phyloP scores from a whole-genome alignment of 371 early-diverging fungal species.

The Amoeboradix gromovi region DNA sequence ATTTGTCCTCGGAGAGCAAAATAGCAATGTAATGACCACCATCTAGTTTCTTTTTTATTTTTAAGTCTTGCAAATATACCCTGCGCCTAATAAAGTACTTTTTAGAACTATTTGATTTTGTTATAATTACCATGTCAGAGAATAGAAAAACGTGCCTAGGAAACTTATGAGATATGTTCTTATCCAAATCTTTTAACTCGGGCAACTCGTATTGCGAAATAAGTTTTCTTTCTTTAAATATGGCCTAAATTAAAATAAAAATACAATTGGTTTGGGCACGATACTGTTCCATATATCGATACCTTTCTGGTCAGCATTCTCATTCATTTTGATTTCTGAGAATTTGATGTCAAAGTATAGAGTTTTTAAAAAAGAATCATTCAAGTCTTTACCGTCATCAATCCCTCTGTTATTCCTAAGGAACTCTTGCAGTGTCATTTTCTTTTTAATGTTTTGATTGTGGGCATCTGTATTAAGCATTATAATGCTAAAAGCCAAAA shows the following conservation, averaged over 20 bases:
- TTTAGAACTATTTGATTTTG: background rate
- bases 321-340: conserved; percentile 5
- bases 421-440: conserved; percentile 5
- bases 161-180: background rate
- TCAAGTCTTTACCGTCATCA: conserved; percentile 3
- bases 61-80: background rate
- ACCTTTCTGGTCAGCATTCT: background rate
- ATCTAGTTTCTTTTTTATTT: background rate
- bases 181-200: background rate
- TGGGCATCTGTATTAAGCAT: conserved; percentile 9
- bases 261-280: background rate
- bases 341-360: conserved; percentile 3
- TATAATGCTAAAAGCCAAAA: conserved; percentile 5
- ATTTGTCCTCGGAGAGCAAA: background rate
- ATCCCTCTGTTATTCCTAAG: conserved; percentile 6
- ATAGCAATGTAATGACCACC: background rate
- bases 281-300: background rate
- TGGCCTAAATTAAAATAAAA: background rate
- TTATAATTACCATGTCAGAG: background rate
- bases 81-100: background rate
- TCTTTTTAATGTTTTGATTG: conserved; percentile 6
- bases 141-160: background rate
- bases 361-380: background rate
- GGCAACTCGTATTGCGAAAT: background rate
- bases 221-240: background rate